A percentile compares a stretch with the other conserved stretches of the same genome.
Conservation (phyloP, 441 rosid genomes). For the Erodium texanum region DNA sequence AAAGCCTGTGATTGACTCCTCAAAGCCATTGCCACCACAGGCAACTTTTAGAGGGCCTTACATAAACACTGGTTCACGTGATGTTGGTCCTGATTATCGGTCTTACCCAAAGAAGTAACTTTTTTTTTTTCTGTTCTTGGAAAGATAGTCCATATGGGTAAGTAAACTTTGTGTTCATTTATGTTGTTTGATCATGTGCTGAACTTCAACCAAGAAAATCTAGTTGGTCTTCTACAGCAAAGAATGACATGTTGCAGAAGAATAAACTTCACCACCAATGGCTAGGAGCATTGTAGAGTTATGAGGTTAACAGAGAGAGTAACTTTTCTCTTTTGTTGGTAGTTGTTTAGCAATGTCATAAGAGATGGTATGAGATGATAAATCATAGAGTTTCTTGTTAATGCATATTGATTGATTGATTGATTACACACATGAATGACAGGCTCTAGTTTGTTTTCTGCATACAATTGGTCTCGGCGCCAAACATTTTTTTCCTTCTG, state of each 20-base stretch:
- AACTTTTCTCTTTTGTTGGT: background rate
- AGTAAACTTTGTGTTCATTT: background rate
- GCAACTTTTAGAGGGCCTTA: slow-evolving; percentile 95
- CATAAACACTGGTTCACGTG: slow-evolving; percentile 85
- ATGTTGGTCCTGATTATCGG: slow-evolving; percentile 75
- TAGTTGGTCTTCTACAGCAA: background rate
- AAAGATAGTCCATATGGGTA: background rate
- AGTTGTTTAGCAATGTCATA: too few species aligned
- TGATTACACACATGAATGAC: too few species aligned
- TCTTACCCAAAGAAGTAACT: slow-evolving; percentile 60
- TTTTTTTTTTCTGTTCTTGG: background rate
- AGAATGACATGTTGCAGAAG: too few species aligned
- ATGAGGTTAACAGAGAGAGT: background rate
- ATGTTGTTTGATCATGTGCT: background rate
- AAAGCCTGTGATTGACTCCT: slow-evolving; percentile 66
- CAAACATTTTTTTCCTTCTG: too few species aligned
- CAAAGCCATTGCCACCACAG: slow-evolving; percentile 82
- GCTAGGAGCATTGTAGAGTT: background rate
- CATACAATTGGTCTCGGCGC: too few species aligned
- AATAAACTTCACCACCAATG: too few species aligned
- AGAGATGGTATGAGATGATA: background rate
- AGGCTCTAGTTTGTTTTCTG: too few species aligned
- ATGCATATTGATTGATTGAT: too few species aligned
- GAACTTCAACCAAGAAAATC: background rate
- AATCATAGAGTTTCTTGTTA: background rate